Conservation (phyloP, 164 flowering plant species). For the Echeveria elegans region DNA sequence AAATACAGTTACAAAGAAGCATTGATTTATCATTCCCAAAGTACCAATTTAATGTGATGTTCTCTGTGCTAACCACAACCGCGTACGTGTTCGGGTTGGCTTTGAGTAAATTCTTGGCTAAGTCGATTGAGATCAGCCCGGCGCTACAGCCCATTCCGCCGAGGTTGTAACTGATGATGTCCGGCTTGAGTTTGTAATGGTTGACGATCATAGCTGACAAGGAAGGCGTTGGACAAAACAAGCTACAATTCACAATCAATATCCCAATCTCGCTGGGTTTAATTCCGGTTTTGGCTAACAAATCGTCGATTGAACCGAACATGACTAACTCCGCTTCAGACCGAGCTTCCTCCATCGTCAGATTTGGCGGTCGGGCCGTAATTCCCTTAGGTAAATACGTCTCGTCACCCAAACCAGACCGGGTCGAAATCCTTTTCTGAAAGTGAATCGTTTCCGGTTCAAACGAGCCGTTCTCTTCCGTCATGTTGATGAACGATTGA, state of each 20-base stretch:
- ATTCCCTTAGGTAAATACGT: too few relatives aligned
- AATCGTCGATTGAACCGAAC: slow-evolving; percentile 56
- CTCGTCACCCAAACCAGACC: too few relatives aligned
- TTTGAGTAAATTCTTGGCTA: slow-evolving; percentile 55
- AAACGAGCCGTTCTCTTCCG: too few relatives aligned
- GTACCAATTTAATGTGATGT: neutral
- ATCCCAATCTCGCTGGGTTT: slow-evolving; percentile 54
- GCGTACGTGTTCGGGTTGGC: slow-evolving; percentile 20
- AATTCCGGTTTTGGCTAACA: slow-evolving; percentile 34
- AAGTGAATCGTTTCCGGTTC: too few relatives aligned
- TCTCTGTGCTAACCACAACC: slow-evolving; percentile 7
- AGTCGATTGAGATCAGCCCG: slow-evolving; percentile 51
- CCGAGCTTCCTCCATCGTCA: too few relatives aligned
- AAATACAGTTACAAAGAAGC: neutral
- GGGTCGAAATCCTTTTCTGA: too few relatives aligned
- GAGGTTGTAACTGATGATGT: slow-evolving; percentile 41
- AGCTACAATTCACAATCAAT: slow-evolving; percentile 49
- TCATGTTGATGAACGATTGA: too few relatives aligned
- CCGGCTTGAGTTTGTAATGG: slow-evolving; percentile 61
- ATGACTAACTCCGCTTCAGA: slow-evolving; percentile 47
- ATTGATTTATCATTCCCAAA: neutral
- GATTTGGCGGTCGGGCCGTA: too few relatives aligned
- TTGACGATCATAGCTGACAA: slow-evolving; percentile 59
- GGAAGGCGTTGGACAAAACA: slow-evolving; percentile 65
- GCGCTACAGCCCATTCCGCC: slow-evolving; percentile 72